Evolutionary conservation across 176 grass and related monocot genomes (phyloP), one percentile per base, ranked within the genome.

Genomic region (bread wheat (Triticum aestivum)): DNA sequence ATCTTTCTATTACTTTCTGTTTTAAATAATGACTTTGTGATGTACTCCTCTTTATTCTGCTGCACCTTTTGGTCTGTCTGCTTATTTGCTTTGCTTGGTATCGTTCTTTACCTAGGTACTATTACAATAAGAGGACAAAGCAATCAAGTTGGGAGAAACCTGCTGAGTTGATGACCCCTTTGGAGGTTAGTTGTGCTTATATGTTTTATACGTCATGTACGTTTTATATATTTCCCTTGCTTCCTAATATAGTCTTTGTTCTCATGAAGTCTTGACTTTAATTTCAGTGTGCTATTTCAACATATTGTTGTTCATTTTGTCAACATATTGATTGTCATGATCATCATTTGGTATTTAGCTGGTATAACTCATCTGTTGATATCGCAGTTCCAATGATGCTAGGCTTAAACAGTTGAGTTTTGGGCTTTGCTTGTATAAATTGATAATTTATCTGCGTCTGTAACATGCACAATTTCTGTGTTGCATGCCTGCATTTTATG

Each of bases 101-200:
- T 54, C 3, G 65, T 81, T 77, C 24, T 78, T 77, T 81, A 64
- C 69, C 34, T 79, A 99, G 97, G 79, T 99, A 99, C 66, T 99
- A 99, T 73, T 96, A 92, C 56, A 99, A 99, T 96, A 99, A 96
- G 92, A 96, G 94, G 92, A 99, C 97, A 65, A 94, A 85, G 67
- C 93, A 95, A 78, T 95, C 93, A 83, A 93, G 93, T 82, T 98
- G 95, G 95, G 95, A 98, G 84, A 98, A 98, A 89, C 96, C 96
- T 32, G 69, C 85, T 81, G 96, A 98, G 84, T 73, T 98, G 86
- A 98, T 98, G 96, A 98, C 96, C 39, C 91, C 89, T 87, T 87
- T 87, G 81, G 96, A 98, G 97, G 97, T 99, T 86, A 89, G 82
- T 78, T 76, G 3, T 78, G 44, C 82, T 82, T 92, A 65, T 88